Percentiles rank a stretch among this genome's conserved stretches.
Conservation (phyloP, 305 asterid genomes). For the Fraxinus paxiana region DNA sequence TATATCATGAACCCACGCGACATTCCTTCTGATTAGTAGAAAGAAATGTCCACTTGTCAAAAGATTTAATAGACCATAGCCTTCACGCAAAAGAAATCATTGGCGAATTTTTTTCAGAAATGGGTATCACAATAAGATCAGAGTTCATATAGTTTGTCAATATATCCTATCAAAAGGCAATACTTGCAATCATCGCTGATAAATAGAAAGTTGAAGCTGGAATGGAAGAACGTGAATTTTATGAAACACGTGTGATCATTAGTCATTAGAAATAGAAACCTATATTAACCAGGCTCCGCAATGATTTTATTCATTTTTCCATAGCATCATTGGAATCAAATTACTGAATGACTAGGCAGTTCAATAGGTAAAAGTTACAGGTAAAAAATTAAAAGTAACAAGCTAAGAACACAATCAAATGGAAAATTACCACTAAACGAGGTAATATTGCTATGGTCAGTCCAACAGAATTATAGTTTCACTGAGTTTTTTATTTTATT, state of each 20-base stretch:
- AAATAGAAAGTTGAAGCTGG: background rate
- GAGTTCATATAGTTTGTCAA: background rate
- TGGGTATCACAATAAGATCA: background rate
- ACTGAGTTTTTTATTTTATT: background rate
- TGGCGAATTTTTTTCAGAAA: background rate
- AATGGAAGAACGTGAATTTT: background rate
- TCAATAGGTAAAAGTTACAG: background rate
- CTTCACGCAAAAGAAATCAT: background rate
- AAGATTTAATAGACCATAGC: slow-evolving; percentile 15
- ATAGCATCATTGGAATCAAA: background rate
- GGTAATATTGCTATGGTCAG: background rate
- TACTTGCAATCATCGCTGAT: background rate
- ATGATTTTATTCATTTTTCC: background rate
- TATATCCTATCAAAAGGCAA: background rate
- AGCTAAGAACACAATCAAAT: background rate
- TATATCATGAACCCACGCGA: background rate
- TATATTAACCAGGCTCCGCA: background rate
- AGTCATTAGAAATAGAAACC: background rate
- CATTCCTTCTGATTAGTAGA: background rate
- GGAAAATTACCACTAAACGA: background rate
- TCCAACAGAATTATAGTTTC: background rate
- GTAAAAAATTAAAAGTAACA: background rate
- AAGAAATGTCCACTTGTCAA: background rate
- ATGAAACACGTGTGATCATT: background rate
- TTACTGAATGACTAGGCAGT: background rate